Percentiles rank a stretch among this genome's conserved stretches.
Conservation (phyloP, 768 basidiomycete species). For the Phanerochaete sordida region DNA sequence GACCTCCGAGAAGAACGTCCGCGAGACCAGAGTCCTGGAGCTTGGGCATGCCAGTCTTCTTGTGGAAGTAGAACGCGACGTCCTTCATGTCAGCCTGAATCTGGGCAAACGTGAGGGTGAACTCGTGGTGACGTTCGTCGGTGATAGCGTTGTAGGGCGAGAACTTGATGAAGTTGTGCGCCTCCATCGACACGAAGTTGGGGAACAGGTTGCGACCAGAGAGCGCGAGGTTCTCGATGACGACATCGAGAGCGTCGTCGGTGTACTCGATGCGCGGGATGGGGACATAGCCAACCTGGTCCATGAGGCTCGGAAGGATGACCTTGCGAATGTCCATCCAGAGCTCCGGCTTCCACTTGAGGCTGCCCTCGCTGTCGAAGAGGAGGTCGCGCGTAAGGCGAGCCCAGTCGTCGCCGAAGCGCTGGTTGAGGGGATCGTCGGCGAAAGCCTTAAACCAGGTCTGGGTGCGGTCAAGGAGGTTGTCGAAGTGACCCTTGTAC, state of each 20-base stretch:
- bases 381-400: conserved; percentile 81
- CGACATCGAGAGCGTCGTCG: conserved; percentile 80
- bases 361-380: conserved; percentile 72
- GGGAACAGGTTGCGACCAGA: conserved; percentile 90
- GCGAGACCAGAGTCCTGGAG: conserved; percentile 80
- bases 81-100: conserved; percentile 95
- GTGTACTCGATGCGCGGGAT: conserved; percentile 95
- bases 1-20: conserved; percentile 80
- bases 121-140: conserved; percentile 66
- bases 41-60: conserved; percentile 81
- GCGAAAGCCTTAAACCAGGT: conserved; percentile 84
- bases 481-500: conserved; percentile 78
- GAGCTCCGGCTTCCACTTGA: conserved; percentile 85
- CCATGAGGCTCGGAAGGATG: conserved; percentile 75
- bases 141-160: conserved; percentile 63
- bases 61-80: conserved; percentile 86
- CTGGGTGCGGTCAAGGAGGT: conserved; percentile 64
- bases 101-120: conserved; percentile 74
- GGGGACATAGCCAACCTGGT: conserved; percentile 77
- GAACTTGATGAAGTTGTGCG: conserved; percentile 81
- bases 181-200: conserved; percentile 67
- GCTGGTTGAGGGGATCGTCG: conserved; percentile 78
- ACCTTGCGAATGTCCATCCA: conserved; percentile 87
- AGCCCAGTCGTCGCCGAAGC: conserved; percentile 81
- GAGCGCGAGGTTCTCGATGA: conserved; percentile 90